Conservation (phyloP, 179 eudicot genomes). For the Dionaea muscipula region DNA sequence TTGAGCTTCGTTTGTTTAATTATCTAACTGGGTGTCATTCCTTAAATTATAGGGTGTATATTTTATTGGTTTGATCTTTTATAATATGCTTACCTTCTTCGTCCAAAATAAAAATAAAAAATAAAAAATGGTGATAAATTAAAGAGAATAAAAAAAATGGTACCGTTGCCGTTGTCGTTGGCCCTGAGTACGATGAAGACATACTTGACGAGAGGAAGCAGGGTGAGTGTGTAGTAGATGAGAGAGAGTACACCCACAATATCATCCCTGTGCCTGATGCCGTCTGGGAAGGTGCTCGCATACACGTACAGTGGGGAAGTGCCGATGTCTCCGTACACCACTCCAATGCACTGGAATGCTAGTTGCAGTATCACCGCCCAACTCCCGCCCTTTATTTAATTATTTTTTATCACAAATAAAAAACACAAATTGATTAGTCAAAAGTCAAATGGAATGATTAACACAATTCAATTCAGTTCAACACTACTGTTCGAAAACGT, state of each 20-base stretch:
- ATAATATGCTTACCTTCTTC: too few relatives aligned
- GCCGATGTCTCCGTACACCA: constrained; percentile 76
- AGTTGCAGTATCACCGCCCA: constrained; percentile 39
- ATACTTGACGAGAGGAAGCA: constrained; percentile 59
- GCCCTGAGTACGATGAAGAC: constrained; percentile 66
- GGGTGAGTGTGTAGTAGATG: constrained; percentile 57
- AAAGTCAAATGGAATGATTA: neutral
- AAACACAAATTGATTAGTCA: neutral
- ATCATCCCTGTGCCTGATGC: constrained; percentile 49
- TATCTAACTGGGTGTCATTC: too few relatives aligned
- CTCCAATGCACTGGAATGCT: constrained; percentile 75
- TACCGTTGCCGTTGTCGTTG: constrained; percentile 77
- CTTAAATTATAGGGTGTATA: too few relatives aligned
- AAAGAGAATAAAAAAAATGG: neutral
- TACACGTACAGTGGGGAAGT: constrained; percentile 78
- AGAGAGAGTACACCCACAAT: constrained; percentile 56
- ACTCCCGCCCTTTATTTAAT: constrained; percentile 19
- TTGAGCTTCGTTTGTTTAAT: too few relatives aligned
- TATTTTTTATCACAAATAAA: too few relatives aligned
- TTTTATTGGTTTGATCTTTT: too few relatives aligned
- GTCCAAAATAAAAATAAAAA: too few relatives aligned
- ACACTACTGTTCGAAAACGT: too few relatives aligned
- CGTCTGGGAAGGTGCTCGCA: constrained; percentile 38
- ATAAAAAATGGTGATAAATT: neutral
- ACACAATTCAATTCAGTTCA: too few relatives aligned